A percentile compares a stretch with the other conserved stretches of the same genome.
Conservation (phyloP, 768 basidiomycete genomes). For the Leucosporidium scottii region DNA sequence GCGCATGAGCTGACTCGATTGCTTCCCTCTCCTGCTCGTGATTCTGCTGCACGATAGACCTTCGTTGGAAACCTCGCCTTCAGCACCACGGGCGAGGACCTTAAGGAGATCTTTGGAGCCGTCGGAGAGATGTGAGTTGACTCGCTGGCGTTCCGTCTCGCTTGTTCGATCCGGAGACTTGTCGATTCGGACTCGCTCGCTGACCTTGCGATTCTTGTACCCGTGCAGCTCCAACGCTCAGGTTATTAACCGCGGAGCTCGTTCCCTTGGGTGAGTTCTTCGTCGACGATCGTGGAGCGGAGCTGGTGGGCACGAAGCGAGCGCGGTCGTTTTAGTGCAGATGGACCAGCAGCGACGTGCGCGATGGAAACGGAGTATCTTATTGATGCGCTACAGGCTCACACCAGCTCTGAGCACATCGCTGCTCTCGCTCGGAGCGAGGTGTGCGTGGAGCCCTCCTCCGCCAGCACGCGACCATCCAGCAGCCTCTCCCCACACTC, state of each 20-base stretch:
- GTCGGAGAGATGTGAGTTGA: conserved; percentile 76
- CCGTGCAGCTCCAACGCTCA: conserved; percentile 63
- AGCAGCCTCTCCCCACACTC: no score
- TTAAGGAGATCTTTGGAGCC: conserved; percentile 86
- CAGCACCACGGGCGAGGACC: conserved; percentile 85
- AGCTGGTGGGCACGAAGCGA: neutral
- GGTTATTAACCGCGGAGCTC: conserved; percentile 56
- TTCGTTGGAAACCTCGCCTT: conserved; percentile 95
- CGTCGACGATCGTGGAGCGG: neutral
- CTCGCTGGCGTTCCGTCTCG: neutral
- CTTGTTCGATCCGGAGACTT: neutral
- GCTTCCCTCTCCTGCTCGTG: neutral
- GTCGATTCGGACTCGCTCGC: no score
- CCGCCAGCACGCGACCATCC: neutral
- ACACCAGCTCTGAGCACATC: neutral
- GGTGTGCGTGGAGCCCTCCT: neutral
- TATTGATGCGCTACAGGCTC: neutral
- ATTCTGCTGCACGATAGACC: conserved; percentile 51
- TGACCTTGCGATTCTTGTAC: neutral
- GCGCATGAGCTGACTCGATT: neutral
- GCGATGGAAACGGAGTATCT: neutral
- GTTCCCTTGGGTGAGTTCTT: conserved; percentile 27
- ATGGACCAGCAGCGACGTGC: neutral
- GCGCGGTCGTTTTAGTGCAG: neutral
- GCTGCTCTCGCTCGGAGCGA: no score